Evolutionary conservation across 164 flowering plant genomes (phyloP).

Genomic region (Magnolia sinica): DNA sequence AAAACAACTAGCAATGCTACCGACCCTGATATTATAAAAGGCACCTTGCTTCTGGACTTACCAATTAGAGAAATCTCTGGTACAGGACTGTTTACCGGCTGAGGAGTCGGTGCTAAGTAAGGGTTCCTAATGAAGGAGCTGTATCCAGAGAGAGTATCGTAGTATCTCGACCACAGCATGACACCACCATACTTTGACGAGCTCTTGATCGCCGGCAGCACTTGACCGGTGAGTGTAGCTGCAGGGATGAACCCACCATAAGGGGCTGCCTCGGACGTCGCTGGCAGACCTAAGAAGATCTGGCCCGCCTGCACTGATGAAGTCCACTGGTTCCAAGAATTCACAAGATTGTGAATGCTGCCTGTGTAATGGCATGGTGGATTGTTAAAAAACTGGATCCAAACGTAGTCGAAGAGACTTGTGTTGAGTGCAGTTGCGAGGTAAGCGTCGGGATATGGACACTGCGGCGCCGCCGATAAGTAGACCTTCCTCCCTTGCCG

Average conservation of each 20-base stretch:
- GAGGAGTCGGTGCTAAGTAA: not conserved
- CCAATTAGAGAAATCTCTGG: no score
- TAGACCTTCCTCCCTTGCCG: conserved; percentile 16
- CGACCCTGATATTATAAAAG: conserved; percentile 3
- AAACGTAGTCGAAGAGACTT: conserved; percentile 33
- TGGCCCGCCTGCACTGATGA: conserved; percentile 1
- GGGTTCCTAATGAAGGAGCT: conserved; percentile 8
- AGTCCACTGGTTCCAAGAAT: conserved; percentile 3
- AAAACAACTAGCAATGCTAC: not conserved
- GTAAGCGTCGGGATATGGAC: conserved; percentile 21
- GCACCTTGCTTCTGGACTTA: not conserved
- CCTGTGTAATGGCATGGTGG: conserved; percentile 2
- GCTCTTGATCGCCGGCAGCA: conserved; percentile 12
- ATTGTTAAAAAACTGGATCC: conserved; percentile 33
- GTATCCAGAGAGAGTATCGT: conserved; percentile 8
- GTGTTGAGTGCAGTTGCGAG: conserved; percentile 17
- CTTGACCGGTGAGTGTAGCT: not conserved
- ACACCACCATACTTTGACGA: conserved; percentile 17
- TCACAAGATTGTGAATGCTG: not conserved
- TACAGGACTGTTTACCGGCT: not conserved
- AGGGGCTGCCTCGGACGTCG: conserved; percentile 10
- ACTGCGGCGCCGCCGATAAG: conserved; percentile 29
- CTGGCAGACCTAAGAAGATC: conserved; percentile 18
- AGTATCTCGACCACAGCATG: conserved; percentile 18
- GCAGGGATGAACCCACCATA: conserved; percentile 14